Evolutionary conservation across 1,284 basidiomycete genomes (phyloP), one percentile per base, ranked within the genome.

Genomic region (Cryptococcus sp.): DNA sequence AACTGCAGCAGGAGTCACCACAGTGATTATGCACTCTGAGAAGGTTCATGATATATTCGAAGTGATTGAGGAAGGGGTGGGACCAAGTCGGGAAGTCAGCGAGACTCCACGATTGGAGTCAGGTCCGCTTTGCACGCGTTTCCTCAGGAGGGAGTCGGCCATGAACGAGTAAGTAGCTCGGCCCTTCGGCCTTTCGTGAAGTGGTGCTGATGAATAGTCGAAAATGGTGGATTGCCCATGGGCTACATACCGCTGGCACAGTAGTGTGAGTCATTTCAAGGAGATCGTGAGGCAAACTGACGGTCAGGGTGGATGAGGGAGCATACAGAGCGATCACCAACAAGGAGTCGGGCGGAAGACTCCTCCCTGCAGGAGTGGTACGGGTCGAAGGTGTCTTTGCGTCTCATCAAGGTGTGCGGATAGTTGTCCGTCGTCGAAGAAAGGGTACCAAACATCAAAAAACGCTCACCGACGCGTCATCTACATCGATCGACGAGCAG

Each of bases 181-280:
- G 18, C 10, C 11, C 22, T 16, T 39, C 46, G 28, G 39, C 23
- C 7, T 21, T 3, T 32, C 19, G 2, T 14, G 13, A 23, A 39
- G n/a, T 9, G 19, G 21, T n/a, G 50, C 54, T 62, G 58, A 61
- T 9, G n/a, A 31, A 16, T 56, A 76, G 75, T 50, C 81, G 96
- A 39, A 97, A 98, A 64, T 86, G 90, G 60, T 98, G 93, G 91
- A 93, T 94, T 23, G 83, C 86, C 14, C 92, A 98, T 73, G 97
- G 93, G 0, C 79, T 98, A 22, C 84, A 84, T 55, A 87, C 93
- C 0, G 83, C 91, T 0, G 94, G 96, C 0, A 85, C 83, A 32
- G 83, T 98, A 34, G 79, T 96, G 67, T 69, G 31, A 57, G 66
- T 56, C 39, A 41, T 21, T n/a, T 21, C 39, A 19, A 7, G 7